Percentiles rank a stretch among this genome's conserved stretches.
These are phyloP conservation scores for Podospora fimiseda DNA, from an alignment of 495 filamentous ascomycete genomes.

Conservation along the genomic window DNA sequence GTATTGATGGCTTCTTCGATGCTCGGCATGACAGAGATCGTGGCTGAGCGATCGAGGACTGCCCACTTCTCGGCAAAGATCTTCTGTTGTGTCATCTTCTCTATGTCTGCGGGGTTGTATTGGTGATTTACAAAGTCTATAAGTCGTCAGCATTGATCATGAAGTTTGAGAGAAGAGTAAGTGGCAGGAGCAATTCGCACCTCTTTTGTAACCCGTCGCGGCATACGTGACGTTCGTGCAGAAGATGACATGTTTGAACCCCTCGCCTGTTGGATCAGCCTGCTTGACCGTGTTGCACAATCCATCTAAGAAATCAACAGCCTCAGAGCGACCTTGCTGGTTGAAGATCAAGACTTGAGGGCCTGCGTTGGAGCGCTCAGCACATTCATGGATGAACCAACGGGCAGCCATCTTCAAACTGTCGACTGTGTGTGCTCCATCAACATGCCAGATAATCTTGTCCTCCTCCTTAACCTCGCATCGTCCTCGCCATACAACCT, in stretches of 20 bases:
- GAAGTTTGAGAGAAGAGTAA: slow-evolving; percentile 13
- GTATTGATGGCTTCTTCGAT: slow-evolving; percentile 80
- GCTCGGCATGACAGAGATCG: slow-evolving; percentile 61
- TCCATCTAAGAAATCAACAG: slow-evolving; percentile 58
- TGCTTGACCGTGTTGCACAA: slow-evolving; percentile 51
- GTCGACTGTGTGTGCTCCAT: slow-evolving; percentile 2
- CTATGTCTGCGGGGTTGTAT: slow-evolving; percentile 58
- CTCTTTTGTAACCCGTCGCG: slow-evolving; percentile 57
- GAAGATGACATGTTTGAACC: slow-evolving; percentile 80
- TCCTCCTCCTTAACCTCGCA: slow-evolving; percentile 3
- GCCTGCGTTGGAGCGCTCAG: neutral
- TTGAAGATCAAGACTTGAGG: neutral
- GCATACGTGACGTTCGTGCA: slow-evolving; percentile 82
- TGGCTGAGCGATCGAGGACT: slow-evolving; percentile 52
- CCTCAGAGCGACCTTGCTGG: slow-evolving; percentile 39
- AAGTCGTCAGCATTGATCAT: neutral
- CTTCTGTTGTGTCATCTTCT: slow-evolving; percentile 65
- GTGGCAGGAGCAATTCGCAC: slow-evolving; percentile 14
- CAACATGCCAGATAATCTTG: neutral
- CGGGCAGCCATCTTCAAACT: neutral
- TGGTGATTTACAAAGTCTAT: slow-evolving; percentile 72
- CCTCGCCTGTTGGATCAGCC: slow-evolving; percentile 32
- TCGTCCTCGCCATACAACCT: neutral
- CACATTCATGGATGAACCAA: neutral
- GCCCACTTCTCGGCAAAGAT: slow-evolving; percentile 68